phyloP scores from a whole-genome alignment of 495 filamentous ascomycete species.

The Massariosphaeria phaeospora region DNA sequence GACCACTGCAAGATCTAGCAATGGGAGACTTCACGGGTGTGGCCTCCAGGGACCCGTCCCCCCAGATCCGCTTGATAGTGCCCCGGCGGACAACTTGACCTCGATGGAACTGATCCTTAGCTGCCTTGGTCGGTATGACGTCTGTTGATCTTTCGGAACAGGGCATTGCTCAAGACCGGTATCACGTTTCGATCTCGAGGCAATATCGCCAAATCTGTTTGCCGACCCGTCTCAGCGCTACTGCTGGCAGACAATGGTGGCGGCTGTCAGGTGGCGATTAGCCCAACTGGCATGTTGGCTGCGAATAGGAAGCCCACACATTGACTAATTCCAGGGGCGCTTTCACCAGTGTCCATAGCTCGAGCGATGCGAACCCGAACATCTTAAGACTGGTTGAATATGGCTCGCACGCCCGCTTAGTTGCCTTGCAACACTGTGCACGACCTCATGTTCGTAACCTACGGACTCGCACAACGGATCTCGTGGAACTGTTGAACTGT shows the following conservation, averaged over 20 bases:
- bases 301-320: constrained; percentile 10
- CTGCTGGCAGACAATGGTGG: constrained; percentile 19
- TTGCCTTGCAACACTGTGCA: constrained; percentile 3
- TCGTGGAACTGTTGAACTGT: constrained; percentile 30
- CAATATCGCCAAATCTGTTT: no score
- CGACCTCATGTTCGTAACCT: constrained; percentile 9
- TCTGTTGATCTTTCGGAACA: no score
- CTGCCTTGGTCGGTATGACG: no score
- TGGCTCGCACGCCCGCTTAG: constrained; percentile 10
- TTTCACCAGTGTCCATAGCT: neutral
- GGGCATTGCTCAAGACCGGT: no score
- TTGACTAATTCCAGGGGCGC: constrained; percentile 2
- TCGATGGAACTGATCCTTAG: no score
- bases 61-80: no score
- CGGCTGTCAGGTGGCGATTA: constrained; percentile 29
- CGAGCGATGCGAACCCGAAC: neutral
- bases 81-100: no score
- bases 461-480: constrained; percentile 32
- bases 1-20: no score
- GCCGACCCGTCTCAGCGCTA: no score
- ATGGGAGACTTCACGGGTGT: no score
- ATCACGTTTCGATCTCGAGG: no score
- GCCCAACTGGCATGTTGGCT: constrained; percentile 6
- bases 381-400: constrained; percentile 5
- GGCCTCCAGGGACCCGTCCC: no score